Percentiles rank a stretch among this genome's conserved stretches.
phyloP scores from a whole-genome alignment of 805 yeast species.

The Candida dajiaensis region DNA sequence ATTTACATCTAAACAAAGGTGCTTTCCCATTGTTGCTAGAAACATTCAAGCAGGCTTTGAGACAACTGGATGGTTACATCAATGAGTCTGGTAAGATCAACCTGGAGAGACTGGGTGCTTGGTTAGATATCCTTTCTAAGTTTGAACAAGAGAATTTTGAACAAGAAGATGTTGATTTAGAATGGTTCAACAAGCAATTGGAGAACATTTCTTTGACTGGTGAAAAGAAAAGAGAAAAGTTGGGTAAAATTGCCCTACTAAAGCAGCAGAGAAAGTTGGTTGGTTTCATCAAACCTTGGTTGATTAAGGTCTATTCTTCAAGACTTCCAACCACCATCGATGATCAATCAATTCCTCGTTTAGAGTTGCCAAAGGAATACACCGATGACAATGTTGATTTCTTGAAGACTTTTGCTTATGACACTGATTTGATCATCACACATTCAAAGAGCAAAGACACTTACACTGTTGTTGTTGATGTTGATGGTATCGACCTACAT shows the following conservation, averaged over 20 bases:
- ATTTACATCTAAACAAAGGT: slow-evolving; percentile 87
- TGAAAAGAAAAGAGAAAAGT: slow-evolving; percentile 57
- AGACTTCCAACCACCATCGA: slow-evolving; percentile 23
- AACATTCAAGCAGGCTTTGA: slow-evolving; percentile 78
- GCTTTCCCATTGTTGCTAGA: slow-evolving; percentile 91
- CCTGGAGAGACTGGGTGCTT: slow-evolving; percentile 59
- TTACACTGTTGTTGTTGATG: slow-evolving; percentile 57
- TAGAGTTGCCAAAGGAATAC: slow-evolving; percentile 38
- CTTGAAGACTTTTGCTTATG: slow-evolving; percentile 57
- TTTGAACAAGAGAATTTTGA: slow-evolving; percentile 88
- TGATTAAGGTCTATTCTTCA: slow-evolving; percentile 29
- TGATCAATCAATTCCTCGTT: slow-evolving; percentile 33
- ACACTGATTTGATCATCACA: slow-evolving; percentile 57
- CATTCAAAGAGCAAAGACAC: slow-evolving; percentile 54
- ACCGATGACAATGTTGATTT: slow-evolving; percentile 46
- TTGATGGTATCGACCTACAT: slow-evolving; percentile 66
- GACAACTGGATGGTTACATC: slow-evolving; percentile 73
- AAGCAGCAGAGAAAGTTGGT: slow-evolving; percentile 74
- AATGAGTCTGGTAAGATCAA: slow-evolving; percentile 81
- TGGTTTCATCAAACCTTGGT: slow-evolving; percentile 46
- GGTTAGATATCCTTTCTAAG: slow-evolving; percentile 70
- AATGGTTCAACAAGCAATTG: slow-evolving; percentile 85
- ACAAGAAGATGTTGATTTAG: slow-evolving; percentile 73
- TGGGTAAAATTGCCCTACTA: slow-evolving; percentile 57
- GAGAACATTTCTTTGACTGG: slow-evolving; percentile 74